Evolutionary conservation across 208 protist species (phyloP).

Genomic region (Wallacemonas sp.): DNA sequence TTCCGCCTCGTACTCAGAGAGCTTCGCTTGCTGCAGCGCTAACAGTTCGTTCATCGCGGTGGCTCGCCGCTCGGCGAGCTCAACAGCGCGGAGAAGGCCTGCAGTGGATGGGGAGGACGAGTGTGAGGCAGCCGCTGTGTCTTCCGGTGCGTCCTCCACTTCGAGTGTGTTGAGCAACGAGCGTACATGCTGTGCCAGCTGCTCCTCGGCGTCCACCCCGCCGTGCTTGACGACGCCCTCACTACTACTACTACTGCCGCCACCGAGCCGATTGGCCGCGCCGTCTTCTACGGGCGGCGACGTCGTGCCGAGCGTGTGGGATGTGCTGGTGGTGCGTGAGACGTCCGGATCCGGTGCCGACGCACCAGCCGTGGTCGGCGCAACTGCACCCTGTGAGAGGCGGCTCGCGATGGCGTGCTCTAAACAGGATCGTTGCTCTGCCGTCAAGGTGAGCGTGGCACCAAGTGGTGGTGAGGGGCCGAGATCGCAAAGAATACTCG

Average conservation of each 20-base stretch:
- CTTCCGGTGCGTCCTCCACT: background rate
- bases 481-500: slow-evolving; percentile 31
- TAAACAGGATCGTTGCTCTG: slow-evolving; percentile 6
- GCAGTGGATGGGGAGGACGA: background rate
- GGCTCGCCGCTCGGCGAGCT: background rate
- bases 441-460: background rate
- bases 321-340: no score
- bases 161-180: background rate
- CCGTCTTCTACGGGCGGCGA: no score
- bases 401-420: slow-evolving; percentile 12
- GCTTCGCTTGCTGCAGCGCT: slow-evolving; percentile 3
- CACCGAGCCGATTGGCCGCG: background rate
- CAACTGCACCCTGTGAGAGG: no score
- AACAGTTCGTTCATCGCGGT: background rate
- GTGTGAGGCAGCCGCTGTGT: no score
- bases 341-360: no score
- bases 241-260: background rate
- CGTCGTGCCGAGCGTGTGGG: no score
- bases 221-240: background rate
- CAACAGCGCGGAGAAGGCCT: background rate
- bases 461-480: background rate
- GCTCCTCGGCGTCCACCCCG: background rate
- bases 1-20: background rate
- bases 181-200: background rate
- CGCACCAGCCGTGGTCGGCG: no score